Conservation (phyloP, 1,284 basidiomycete species). For the Cutaneotrichosporon cavernicola region DNA sequence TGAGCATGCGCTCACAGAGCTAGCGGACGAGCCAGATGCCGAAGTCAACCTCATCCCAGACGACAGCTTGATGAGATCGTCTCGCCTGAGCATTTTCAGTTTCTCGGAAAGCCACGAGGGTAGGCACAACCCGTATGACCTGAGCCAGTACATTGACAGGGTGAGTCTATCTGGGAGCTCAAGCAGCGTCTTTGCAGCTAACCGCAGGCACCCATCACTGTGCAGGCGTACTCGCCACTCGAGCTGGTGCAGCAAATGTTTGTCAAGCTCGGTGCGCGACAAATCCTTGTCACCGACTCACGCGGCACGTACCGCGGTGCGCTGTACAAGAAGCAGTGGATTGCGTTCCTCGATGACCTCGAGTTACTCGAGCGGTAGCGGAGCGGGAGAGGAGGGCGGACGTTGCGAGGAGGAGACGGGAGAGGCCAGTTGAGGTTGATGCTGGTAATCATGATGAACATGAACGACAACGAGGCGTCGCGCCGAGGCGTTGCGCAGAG, state of each 20-base stretch:
- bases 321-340: constrained; percentile 90
- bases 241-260: constrained; percentile 90
- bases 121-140: constrained; percentile 69
- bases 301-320: constrained; percentile 83
- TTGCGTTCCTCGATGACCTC: constrained; percentile 72
- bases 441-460: neutral
- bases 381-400: neutral
- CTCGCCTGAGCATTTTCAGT: constrained; percentile 42
- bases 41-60: constrained; percentile 63
- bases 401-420: neutral
- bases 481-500: no score
- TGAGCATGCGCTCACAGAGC: constrained; percentile 75
- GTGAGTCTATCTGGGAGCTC: constrained; percentile 51
- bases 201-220: constrained; percentile 74
- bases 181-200: neutral
- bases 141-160: constrained; percentile 86
- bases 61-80: constrained; percentile 28
- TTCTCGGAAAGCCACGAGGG: constrained; percentile 44
- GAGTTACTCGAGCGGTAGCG: constrained; percentile 48
- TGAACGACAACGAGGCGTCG: neutral
- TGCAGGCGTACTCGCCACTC: constrained; percentile 76
- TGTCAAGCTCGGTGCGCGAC: constrained; percentile 85
- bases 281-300: constrained; percentile 77
- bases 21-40: constrained; percentile 70
- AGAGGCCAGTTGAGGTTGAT: neutral